Evolutionary conservation across 139 green algal genomes (phyloP).

Genomic region (Dunaliella primolecta): DNA sequence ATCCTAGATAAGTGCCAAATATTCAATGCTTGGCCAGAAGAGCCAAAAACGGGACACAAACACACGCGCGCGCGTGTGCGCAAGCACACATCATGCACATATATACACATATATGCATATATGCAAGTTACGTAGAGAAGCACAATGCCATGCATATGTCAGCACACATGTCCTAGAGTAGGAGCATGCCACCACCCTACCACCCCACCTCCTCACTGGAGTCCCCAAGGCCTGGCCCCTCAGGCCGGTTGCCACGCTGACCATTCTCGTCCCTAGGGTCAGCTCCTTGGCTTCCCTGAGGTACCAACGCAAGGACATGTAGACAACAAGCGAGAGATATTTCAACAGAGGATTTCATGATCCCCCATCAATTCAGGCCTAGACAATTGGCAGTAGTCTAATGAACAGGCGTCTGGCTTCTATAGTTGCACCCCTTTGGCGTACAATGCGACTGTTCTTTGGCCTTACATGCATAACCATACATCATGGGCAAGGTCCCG

Average conservation of each 20-base stretch:
- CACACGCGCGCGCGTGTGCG: too few species aligned
- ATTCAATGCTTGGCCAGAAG: too few species aligned
- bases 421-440: background rate
- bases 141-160: too few species aligned
- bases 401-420: background rate
- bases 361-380: background rate
- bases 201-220: background rate
- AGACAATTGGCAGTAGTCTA: background rate
- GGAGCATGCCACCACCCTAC: too few species aligned
- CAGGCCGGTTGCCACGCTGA: background rate
- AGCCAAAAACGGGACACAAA: background rate
- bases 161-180: too few species aligned
- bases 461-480: too few species aligned
- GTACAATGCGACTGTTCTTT: too few species aligned
- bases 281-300: background rate
- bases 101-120: background rate
- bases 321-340: too few species aligned
- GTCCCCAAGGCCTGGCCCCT: background rate
- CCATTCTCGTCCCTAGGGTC: background rate
- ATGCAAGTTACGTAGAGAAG: too few species aligned
- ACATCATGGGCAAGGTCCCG: too few species aligned
- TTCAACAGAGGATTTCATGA: background rate
- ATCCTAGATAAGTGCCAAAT: too few species aligned
- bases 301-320: background rate
- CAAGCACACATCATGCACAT: background rate